phyloP scores from a whole-genome alignment of 1,139 yeast genomes.

The Geotrichum fermentans region DNA sequence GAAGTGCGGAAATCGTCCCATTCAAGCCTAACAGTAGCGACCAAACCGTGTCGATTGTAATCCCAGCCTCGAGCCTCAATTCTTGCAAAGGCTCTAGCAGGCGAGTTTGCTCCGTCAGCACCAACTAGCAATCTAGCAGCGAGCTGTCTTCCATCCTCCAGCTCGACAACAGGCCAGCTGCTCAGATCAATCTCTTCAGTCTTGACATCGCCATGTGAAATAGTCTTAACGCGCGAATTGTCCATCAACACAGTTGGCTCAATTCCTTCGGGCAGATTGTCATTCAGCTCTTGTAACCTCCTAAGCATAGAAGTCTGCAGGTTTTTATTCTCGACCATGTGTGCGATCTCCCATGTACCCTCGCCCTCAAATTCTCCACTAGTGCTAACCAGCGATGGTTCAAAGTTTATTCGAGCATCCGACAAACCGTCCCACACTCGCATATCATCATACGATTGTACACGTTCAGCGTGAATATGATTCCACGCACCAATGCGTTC shows the following conservation, averaged over 20 bases:
- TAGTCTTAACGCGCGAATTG: slow-evolving; percentile 54
- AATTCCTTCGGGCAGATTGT: slow-evolving; percentile 23
- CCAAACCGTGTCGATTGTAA: slow-evolving; percentile 83
- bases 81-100: slow-evolving; percentile 76
- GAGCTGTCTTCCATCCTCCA: slow-evolving; percentile 60
- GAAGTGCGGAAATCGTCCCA: slow-evolving; percentile 63
- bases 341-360: slow-evolving; percentile 48
- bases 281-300: slow-evolving; percentile 50
- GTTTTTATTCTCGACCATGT: slow-evolving; percentile 85
- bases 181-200: slow-evolving; percentile 30
- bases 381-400: slow-evolving; percentile 39
- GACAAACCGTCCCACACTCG: slow-evolving; percentile 83
- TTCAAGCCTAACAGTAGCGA: slow-evolving; percentile 74
- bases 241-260: slow-evolving; percentile 49
- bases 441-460: slow-evolving; percentile 74
- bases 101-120: slow-evolving; percentile 94
- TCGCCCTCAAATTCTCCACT: slow-evolving; percentile 26
- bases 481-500: slow-evolving; percentile 73
- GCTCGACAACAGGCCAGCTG: slow-evolving; percentile 74
- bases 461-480: slow-evolving; percentile 59
- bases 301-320: slow-evolving; percentile 66
- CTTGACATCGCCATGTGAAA: slow-evolving; percentile 16
- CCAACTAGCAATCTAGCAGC: slow-evolving; percentile 79
- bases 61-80: slow-evolving; percentile 91
- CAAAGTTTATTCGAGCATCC: slow-evolving; percentile 67